Evolutionary conservation across 164 flowering plant genomes (phyloP).

Genomic region (Malania oleifera): DNA sequence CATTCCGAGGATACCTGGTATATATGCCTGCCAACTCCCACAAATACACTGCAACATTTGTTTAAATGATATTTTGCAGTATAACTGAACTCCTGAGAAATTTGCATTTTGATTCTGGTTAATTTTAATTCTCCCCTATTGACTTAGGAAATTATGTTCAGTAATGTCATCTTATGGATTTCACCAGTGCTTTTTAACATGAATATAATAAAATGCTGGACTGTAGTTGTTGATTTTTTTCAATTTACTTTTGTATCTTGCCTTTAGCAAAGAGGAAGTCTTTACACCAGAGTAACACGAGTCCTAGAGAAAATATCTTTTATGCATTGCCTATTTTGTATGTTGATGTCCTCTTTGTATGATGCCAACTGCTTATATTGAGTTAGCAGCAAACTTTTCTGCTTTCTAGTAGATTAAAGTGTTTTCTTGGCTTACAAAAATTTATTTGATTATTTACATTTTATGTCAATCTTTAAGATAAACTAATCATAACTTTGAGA

Average conservation of each 20-base stretch:
- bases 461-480: neutral
- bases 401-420: neutral
- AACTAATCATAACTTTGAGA: neutral
- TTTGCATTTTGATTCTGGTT: too few relatives aligned
- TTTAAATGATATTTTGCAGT: too few relatives aligned
- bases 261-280: neutral
- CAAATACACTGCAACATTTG: too few relatives aligned
- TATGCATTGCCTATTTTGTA: too few relatives aligned
- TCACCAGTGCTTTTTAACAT: too few relatives aligned
- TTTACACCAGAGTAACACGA: too few relatives aligned
- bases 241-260: neutral
- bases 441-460: neutral
- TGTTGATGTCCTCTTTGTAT: neutral
- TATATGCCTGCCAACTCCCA: neutral
- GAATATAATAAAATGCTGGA: too few relatives aligned
- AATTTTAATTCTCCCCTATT: too few relatives aligned
- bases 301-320: neutral
- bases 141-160: too few relatives aligned
- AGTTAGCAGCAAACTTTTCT: neutral
- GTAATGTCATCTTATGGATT: too few relatives aligned
- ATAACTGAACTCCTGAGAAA: too few relatives aligned
- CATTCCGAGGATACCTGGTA: constrained; percentile 84
- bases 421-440: neutral
- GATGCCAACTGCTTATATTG: neutral
- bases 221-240: too few relatives aligned